Evolutionary conservation across 2,329 filamentous ascomycete genomes (phyloP).

Genomic region (Cladosporium cucumerinum): DNA sequence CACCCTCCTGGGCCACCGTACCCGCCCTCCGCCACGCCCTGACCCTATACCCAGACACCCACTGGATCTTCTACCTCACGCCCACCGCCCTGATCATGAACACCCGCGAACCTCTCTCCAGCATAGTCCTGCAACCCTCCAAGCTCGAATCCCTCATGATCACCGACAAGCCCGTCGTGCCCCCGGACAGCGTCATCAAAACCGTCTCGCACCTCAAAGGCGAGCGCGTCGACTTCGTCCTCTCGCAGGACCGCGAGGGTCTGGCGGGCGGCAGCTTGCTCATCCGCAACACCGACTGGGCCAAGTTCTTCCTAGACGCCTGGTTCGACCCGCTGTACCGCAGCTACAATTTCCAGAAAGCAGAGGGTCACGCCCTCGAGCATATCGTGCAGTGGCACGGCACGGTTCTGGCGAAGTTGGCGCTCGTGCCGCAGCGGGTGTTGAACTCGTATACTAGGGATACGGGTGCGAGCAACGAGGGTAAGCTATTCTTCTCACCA

Average conservation of each 20-base stretch:
- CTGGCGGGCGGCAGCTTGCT: constrained; percentile 75
- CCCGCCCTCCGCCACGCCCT: constrained; percentile 88
- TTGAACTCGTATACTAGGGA: constrained; percentile 72
- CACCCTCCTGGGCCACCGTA: constrained; percentile 69
- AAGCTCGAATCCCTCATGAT: constrained; percentile 77
- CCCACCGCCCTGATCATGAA: constrained; percentile 88
- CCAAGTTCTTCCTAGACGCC: constrained; percentile 84
- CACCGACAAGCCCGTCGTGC: constrained; percentile 80
- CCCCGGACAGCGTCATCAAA: constrained; percentile 94
- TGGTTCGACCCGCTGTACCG: constrained; percentile 96
- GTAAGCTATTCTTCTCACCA: constrained; percentile 19
- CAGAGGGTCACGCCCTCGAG: constrained; percentile 82
- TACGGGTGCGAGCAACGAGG: constrained; percentile 32
- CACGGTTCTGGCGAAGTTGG: constrained; percentile 85
- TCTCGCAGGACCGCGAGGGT: constrained; percentile 81
- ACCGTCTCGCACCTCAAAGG: constrained; percentile 81
- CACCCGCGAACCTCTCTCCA: constrained; percentile 64
- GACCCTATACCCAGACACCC: constrained; percentile 70
- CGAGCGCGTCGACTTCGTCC: constrained; percentile 72
- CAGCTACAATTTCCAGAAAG: constrained; percentile 94
- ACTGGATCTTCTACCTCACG: constrained; percentile 84
- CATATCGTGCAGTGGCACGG: constrained; percentile 76
- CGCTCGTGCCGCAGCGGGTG: constrained; percentile 78
- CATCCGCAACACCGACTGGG: constrained; percentile 81
- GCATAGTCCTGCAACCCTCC: constrained; percentile 64